Evolutionary conservation across 176 grass and related monocot species (phyloP).

Genomic region (Carex myosuroides): DNA sequence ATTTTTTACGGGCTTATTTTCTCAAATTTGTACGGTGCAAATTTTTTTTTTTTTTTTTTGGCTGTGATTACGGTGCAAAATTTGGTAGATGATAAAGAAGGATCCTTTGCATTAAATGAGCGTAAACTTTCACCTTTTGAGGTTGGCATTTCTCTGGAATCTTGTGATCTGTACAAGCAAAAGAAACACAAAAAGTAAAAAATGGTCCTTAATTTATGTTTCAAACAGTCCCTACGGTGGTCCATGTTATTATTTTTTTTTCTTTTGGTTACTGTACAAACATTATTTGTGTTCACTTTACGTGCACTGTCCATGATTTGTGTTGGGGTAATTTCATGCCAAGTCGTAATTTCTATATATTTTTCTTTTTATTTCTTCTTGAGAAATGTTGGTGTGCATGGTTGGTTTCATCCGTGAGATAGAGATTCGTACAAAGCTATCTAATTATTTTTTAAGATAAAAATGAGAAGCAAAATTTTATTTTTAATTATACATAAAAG

Average conservation of each 20-base stretch:
- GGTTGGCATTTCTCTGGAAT: constrained; percentile 20
- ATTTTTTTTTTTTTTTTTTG: too few species aligned
- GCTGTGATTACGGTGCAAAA: constrained; percentile 14
- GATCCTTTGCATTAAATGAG: constrained; percentile 25
- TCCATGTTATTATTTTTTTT: neutral
- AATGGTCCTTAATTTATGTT: constrained; percentile 7
- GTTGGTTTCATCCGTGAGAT: too few species aligned
- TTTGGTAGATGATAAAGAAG: constrained; percentile 21
- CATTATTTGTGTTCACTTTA: neutral
- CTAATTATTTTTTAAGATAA: too few species aligned
- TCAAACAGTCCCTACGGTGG: constrained; percentile 5
- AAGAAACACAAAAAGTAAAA: neutral
- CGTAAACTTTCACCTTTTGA: constrained; percentile 18
- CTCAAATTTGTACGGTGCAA: constrained; percentile 8
- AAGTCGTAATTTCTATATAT: neutral
- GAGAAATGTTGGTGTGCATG: too few species aligned
- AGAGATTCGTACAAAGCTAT: too few species aligned
- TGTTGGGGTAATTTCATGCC: neutral
- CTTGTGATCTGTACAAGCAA: constrained; percentile 19
- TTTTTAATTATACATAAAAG: too few species aligned
- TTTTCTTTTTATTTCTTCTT: too few species aligned
- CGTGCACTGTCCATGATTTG: neutral
- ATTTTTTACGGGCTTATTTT: neutral
- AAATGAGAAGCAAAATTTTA: too few species aligned
- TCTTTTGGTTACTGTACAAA: neutral